Percentiles rank a stretch among this genome's conserved stretches.
Evolutionary conservation across 306 rosid genomes (phyloP).

Genomic region (Purshia tridentata): DNA sequence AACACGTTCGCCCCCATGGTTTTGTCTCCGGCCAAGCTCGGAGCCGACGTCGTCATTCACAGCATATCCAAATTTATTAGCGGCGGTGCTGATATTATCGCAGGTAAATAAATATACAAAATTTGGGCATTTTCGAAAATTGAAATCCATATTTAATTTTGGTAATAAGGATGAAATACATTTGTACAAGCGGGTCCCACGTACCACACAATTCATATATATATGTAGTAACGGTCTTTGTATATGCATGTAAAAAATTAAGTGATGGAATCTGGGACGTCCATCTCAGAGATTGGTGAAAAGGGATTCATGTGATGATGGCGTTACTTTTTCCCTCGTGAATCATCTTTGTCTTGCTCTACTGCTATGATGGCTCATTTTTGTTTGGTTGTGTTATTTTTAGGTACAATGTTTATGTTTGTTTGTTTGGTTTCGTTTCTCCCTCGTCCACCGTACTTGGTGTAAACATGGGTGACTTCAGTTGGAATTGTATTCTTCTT

Average conservation of each 20-base stretch:
- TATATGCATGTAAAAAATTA: no score
- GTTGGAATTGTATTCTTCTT: constrained; percentile 12
- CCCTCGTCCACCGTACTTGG: neutral
- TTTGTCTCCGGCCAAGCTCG: constrained; percentile 73
- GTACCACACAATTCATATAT: no score
- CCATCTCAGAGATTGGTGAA: no score
- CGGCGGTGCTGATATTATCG: constrained; percentile 96
- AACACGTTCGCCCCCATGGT: constrained; percentile 93
- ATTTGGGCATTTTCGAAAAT: no score
- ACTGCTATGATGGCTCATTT: neutral
- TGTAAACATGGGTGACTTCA: constrained; percentile 8
- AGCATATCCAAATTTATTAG: constrained; percentile 92
- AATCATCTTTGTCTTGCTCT: neutral
- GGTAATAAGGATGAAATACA: no score
- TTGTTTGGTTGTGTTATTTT: neutral
- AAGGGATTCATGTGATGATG: neutral
- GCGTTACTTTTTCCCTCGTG: constrained; percentile 6
- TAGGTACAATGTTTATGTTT: neutral
- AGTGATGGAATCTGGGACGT: neutral
- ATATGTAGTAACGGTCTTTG: no score
- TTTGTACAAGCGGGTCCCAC: no score
- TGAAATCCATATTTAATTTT: no score
- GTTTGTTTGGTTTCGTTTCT: neutral
- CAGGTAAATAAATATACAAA: constrained; percentile 46
- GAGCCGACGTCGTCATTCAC: constrained; percentile 89